Evolutionary conservation across 176 grass and related monocot genomes (phyloP), one percentile per base, ranked within the genome.

Genomic region (Otatea glauca): DNA sequence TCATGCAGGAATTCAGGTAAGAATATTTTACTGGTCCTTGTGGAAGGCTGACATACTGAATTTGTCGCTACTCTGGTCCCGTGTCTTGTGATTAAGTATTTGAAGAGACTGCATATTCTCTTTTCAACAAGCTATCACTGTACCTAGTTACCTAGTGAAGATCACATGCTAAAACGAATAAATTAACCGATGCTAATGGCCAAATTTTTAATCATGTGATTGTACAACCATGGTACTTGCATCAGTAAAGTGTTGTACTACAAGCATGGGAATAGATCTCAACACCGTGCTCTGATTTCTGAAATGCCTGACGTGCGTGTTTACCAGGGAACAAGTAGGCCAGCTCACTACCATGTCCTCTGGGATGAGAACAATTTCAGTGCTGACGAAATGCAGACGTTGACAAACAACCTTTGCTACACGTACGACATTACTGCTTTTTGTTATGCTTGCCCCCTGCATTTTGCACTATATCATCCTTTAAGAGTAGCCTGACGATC

Each of bases 371-470:
- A 97, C 83, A 92, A 84, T 43, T 97, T 97, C 61, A 83, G 82
- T 1, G 88, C 88, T 65, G 88, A 94, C 68, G 97, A 99, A 83
- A 96, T 99, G 91, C 93, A 99, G 87, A 96, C 97, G 10, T 86
- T 99, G 74, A 96, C 97, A 86, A 99, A 99, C 88, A 99, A 99
- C 88, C 97, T 99, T 80, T 99, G 97, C 90, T 99, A 99, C 90
- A 99, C 97, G 97, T 99, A 96, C 78, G 76, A 0, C 62, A 48
- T 54, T 50, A n/a, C 25, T 60, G 42, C 21, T 71, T 24, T 68
- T 59, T 49, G 29, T 66, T 74, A 44, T 75, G 9, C 14, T 69
- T 80, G 35, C 70, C 43, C 43, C 35, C 81, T 87, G 45, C 78
- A 63, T 59, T 82, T 60, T 16, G 21, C 27, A 9, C 59, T n/a